These are phyloP conservation scores for Lactarius deliciosus DNA, from an alignment of 768 basidiomycete species.

Conservation along the genomic window DNA sequence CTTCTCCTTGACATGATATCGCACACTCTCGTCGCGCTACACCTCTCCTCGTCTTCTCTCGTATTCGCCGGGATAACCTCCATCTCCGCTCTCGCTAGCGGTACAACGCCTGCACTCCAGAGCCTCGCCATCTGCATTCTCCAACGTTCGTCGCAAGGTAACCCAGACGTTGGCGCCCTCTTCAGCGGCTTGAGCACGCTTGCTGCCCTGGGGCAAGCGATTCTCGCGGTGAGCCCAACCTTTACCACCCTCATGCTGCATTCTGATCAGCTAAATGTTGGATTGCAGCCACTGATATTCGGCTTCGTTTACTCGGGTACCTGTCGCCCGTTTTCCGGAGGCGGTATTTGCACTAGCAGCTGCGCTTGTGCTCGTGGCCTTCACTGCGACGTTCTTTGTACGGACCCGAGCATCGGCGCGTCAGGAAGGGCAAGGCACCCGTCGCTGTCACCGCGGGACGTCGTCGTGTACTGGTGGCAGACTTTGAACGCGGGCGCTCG, in stretches of 20 bases:
- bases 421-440: conserved; percentile 27
- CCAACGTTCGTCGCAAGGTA: conserved; percentile 39
- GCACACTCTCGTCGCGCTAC: conserved; percentile 58
- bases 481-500: conserved; percentile 30
- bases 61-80: conserved; percentile 61
- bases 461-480: conserved; percentile 3
- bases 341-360: conserved; percentile 66
- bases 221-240: conserved; percentile 45
- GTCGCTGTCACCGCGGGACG: neutral
- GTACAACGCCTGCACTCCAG: conserved; percentile 65
- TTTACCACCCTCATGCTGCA: conserved; percentile 14
- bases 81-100: conserved; percentile 64
- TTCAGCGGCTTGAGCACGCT: conserved; percentile 74
- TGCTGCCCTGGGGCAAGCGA: conserved; percentile 63
- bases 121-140: conserved; percentile 73
- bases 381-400: conserved; percentile 48
- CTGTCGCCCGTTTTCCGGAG: conserved; percentile 62
- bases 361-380: conserved; percentile 50
- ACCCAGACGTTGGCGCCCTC: conserved; percentile 49
- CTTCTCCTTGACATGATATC: conserved; percentile 67
- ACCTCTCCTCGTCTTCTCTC: conserved; percentile 42
- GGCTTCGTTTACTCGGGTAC: conserved; percentile 64
- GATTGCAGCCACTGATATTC: conserved; percentile 62
- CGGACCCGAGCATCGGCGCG: conserved; percentile 33
- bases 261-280: neutral